Conservation (phyloP, 306 rosid species). For the Corylus avellana region DNA sequence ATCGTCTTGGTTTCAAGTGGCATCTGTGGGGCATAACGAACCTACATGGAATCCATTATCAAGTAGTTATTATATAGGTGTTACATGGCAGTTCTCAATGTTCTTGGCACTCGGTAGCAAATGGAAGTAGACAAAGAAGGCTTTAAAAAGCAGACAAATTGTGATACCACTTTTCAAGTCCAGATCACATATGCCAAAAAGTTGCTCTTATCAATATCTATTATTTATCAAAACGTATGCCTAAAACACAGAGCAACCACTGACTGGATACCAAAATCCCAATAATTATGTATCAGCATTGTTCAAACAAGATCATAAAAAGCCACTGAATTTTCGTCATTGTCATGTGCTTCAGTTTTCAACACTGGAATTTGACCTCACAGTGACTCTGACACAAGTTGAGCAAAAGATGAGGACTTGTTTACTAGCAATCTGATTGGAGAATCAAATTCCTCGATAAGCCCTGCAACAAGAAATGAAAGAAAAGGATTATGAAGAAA, state of each 20-base stretch:
- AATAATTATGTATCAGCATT: background rate
- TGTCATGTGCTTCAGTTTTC: background rate
- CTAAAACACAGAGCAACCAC: background rate
- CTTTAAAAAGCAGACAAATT: too few relatives aligned
- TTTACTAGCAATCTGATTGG: constrained; percentile 12
- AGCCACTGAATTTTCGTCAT: constrained; percentile 21
- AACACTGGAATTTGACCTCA: constrained; percentile 35
- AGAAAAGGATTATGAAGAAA: background rate
- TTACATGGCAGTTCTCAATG: too few relatives aligned
- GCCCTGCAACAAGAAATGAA: background rate
- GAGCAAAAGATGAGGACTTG: constrained; percentile 15
- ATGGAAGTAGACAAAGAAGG: too few relatives aligned
- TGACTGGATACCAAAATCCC: background rate
- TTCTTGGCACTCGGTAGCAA: too few relatives aligned
- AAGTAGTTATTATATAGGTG: too few relatives aligned
- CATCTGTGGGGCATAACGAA: too few relatives aligned
- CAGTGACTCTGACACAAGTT: constrained; percentile 25
- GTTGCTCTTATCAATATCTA: too few relatives aligned
- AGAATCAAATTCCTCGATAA: constrained; percentile 15
- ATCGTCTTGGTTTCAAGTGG: too few relatives aligned
- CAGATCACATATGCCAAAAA: too few relatives aligned
- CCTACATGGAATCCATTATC: too few relatives aligned
- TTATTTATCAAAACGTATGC: background rate
- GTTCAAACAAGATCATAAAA: background rate
- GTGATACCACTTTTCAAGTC: too few relatives aligned